Conservation (phyloP, 148 eudicot species). For the Chenopodium berlandieri region DNA sequence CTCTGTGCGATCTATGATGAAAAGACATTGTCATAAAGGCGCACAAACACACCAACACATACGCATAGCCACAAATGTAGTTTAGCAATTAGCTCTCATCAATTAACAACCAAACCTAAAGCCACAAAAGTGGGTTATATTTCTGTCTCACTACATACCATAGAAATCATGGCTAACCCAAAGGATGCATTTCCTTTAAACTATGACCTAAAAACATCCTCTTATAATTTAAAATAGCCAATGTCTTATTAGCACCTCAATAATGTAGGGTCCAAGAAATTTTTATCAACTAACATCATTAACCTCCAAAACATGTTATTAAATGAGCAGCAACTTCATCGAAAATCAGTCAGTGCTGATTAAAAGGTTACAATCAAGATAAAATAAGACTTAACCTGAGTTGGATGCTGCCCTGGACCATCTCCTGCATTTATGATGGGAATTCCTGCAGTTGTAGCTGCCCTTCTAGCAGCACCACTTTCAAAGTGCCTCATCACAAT, state of each 20-base stretch:
- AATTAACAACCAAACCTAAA: background rate
- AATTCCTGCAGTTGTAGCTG: slow-evolving; percentile 75
- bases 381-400: slow-evolving; percentile 50
- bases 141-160: background rate
- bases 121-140: background rate
- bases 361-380: background rate
- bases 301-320: background rate
- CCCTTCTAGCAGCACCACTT: slow-evolving; percentile 96
- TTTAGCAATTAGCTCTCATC: background rate
- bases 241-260: background rate
- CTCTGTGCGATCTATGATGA: too few species aligned
- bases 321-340: background rate
- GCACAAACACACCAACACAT: too few species aligned
- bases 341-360: background rate
- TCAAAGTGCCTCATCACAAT: slow-evolving; percentile 99
- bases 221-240: background rate
- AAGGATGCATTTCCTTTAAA: background rate
- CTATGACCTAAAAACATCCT: background rate
- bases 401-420: slow-evolving; percentile 99
- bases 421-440: slow-evolving; percentile 98
- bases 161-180: background rate
- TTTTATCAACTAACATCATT: background rate
- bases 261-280: background rate
- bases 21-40: too few species aligned
- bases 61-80: background rate